Conservation (phyloP, 1,284 basidiomycete genomes). For the Limonomyces culmigenus region DNA sequence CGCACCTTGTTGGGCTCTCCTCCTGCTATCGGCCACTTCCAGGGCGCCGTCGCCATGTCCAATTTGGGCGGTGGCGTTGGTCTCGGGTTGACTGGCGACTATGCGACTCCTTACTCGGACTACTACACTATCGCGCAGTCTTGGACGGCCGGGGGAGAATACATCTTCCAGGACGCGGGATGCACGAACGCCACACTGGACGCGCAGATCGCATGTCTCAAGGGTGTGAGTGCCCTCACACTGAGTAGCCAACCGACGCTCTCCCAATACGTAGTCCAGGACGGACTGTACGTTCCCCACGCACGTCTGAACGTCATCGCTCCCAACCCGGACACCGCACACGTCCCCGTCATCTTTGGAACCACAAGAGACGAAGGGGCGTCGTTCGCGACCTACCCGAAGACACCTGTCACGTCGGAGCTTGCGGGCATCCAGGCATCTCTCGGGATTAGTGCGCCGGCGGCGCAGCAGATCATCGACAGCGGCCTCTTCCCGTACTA, state of each 20-base stretch:
- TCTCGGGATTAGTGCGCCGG: too few species aligned
- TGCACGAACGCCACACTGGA: background rate
- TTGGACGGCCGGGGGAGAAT: conserved; percentile 6
- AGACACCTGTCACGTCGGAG: too few species aligned
- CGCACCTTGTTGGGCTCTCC: conserved; percentile 9
- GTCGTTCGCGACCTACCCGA: too few species aligned
- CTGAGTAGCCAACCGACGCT: background rate
- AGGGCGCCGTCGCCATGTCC: conserved; percentile 8
- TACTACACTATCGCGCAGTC: conserved; percentile 8
- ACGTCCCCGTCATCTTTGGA: background rate
- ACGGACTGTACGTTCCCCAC: conserved; percentile 8
- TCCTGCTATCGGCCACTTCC: conserved; percentile 7
- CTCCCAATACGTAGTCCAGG: conserved; percentile 6
- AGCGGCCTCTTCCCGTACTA: background rate
- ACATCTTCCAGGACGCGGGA: background rate
- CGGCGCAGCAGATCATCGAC: too few species aligned
- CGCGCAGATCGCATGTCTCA: background rate
- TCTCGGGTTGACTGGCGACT: too few species aligned
- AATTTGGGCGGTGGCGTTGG: conserved; percentile 9
- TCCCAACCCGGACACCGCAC: background rate
- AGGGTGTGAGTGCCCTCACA: background rate
- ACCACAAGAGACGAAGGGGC: background rate
- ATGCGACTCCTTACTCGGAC: conserved; percentile 8
- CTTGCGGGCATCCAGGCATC: too few species aligned
- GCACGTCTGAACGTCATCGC: background rate